Base-by-base conservation (phyloP, 139 green algal species). In the Chlorella vulgaris region DNA sequence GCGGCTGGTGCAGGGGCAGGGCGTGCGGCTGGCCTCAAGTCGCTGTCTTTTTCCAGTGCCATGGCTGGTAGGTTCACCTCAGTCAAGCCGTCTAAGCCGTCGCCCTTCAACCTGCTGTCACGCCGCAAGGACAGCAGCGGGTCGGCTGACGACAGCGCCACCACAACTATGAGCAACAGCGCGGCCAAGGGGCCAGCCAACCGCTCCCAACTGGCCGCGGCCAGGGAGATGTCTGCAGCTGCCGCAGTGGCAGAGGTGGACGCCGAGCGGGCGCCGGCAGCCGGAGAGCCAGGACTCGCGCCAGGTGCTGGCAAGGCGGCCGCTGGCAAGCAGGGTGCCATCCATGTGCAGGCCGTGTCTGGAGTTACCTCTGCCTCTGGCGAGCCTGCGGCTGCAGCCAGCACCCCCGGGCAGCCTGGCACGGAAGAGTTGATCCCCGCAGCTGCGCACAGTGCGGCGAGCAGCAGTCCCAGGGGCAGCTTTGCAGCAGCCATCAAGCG, bases 61-160 rank as follows among this genome's bases (percentile, higher is more conserved):
- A 79, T 79, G 73, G 73, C 73, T 8, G 73, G 73, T 35, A 60
- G 73, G 29, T 79, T 79, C 73, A 79, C 51, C 53, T 28, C 28
- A 13, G 53, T 79, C 35, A 79, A 55, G 53, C 73, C 73, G 22
- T 53, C 50, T 53, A 79, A 79, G 73, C 73, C 73, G 3, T 47
- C 53, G 2, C 47, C 29, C 53, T 79, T 79, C 36, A 51, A 24
- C 53, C 4, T 67, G 51, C 51, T 79, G 33, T n/a, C 51, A 33
- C 36, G 36, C 53, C 26, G 29, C 51, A 65, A 78, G 31, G 51
- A 22, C 26, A 61, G 19, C 42, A 36, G 42, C 42, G 62, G 42
- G 18, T 33, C 38, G 29, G 24, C n/a, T 43, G 62, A 18, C 1
- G 62, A 29, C 31, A 13, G 39, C 39, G 8, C 29, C 2, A 26